These are phyloP conservation scores for Syzygium oleosum DNA, from an alignment of 345 rosid genomes.

Conservation along the genomic window DNA sequence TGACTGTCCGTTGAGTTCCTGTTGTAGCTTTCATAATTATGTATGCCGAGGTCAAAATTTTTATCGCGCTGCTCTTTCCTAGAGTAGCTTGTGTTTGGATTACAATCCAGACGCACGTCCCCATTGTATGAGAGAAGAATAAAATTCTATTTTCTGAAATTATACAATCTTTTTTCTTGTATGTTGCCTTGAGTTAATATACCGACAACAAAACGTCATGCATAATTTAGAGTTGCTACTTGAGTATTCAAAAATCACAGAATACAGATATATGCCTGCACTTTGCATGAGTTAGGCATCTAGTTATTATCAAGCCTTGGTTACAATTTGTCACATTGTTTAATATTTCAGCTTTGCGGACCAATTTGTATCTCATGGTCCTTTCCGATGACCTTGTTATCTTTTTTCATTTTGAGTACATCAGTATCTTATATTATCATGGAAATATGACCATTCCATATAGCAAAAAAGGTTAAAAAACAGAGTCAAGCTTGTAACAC, in stretches of 20 bases:
- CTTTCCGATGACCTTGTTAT: not conserved
- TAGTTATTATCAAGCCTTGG: not conserved
- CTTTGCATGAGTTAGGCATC: no score
- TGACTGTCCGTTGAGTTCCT: not conserved
- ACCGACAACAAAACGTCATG: not conserved
- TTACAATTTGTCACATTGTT: not conserved
- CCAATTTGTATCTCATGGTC: not conserved
- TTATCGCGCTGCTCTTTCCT: not conserved
- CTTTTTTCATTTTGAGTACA: no score
- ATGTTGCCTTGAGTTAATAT: not conserved
- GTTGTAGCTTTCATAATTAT: not conserved
- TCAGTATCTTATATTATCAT: no score
- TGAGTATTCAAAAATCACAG: not conserved
- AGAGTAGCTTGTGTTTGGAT: not conserved
- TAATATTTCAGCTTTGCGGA: not conserved
- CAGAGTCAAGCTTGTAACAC: no score
- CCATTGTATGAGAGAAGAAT: not conserved
- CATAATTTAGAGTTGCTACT: not conserved
- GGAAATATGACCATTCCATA: no score
- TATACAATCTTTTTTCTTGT: not conserved
- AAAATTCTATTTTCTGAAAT: not conserved
- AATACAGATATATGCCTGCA: not conserved
- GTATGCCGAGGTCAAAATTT: not conserved
- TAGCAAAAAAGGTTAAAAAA: no score
- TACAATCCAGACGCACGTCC: not conserved